These are phyloP conservation scores for Pichia sp. DNA, from an alignment of 1,139 yeast genomes.

Conservation along the genomic window DNA sequence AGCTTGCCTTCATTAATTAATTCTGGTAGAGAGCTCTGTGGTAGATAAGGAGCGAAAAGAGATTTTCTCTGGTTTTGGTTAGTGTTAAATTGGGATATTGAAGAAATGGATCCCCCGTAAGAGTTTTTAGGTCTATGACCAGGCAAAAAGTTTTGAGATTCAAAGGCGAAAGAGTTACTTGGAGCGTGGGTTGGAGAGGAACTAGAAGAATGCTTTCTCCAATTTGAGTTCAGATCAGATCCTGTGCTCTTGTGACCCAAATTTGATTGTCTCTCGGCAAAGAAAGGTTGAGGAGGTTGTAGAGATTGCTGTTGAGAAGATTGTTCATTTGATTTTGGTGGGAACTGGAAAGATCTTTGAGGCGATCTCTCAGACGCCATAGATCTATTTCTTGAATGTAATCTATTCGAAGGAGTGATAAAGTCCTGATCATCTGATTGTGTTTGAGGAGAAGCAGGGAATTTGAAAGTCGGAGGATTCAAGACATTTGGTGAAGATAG, in stretches of 20 bases:
- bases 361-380: conserved; percentile 26
- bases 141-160: conserved; percentile 59
- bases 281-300: conserved; percentile 26
- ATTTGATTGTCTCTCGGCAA: conserved; percentile 36
- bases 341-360: conserved; percentile 34
- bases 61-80: conserved; percentile 61
- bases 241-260: conserved; percentile 50
- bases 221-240: conserved; percentile 57
- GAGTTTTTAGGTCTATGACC: conserved; percentile 65
- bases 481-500: conserved; percentile 7
- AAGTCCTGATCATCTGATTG: background rate
- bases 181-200: conserved; percentile 19
- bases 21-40: conserved; percentile 88
- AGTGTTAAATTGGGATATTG: conserved; percentile 32
- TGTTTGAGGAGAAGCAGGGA: conserved; percentile 42
- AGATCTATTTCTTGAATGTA: conserved; percentile 24
- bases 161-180: conserved; percentile 28
- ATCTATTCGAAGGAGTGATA: conserved; percentile 1
- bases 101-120: conserved; percentile 59
- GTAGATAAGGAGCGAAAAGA: conserved; percentile 90
- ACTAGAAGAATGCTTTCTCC: conserved; percentile 40
- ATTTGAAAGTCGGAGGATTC: conserved; percentile 37
- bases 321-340: conserved; percentile 30
- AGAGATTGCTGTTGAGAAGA: conserved; percentile 15
- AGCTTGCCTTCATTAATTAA: conserved; percentile 83